phyloP scores from a whole-genome alignment of 768 basidiomycete species.

The Suillus decipiens region DNA sequence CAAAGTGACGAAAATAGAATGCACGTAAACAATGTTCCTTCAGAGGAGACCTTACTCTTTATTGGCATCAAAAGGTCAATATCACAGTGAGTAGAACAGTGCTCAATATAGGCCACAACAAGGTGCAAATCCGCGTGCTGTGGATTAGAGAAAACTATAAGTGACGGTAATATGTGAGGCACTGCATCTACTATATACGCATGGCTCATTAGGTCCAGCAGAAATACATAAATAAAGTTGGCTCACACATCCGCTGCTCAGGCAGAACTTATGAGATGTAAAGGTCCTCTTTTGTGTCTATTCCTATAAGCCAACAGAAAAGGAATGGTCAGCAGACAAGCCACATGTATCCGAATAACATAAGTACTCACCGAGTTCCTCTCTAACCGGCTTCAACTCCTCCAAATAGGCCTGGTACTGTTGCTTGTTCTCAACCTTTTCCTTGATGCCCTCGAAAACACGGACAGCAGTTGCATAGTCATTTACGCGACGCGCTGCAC shows the following conservation, averaged over 20 bases:
- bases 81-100: background rate
- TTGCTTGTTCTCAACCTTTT: constrained; percentile 96
- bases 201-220: background rate
- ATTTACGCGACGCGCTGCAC: constrained; percentile 88
- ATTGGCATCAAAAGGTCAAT: background rate
- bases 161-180: constrained; percentile 22
- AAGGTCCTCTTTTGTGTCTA: constrained; percentile 64
- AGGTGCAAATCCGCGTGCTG: constrained; percentile 10
- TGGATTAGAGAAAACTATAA: constrained; percentile 23
- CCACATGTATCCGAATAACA: constrained; percentile 1
- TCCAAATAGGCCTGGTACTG: constrained; percentile 94
- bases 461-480: constrained; percentile 97
- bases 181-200: constrained; percentile 27
- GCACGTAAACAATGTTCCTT: background rate
- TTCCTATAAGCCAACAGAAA: constrained; percentile 39
- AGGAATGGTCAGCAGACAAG: constrained; percentile 1
- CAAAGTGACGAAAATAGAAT: background rate
- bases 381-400: constrained; percentile 83
- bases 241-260: constrained; percentile 14
- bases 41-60: background rate
- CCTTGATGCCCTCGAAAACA: constrained; percentile 92
- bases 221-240: background rate
- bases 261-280: constrained; percentile 44
- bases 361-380: constrained; percentile 79
- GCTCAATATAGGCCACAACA: constrained; percentile 3